Percentiles rank a stretch among this genome's conserved stretches.
phyloP scores from a whole-genome alignment of 116 monocot genomes.

The Posidonia oceanica region DNA sequence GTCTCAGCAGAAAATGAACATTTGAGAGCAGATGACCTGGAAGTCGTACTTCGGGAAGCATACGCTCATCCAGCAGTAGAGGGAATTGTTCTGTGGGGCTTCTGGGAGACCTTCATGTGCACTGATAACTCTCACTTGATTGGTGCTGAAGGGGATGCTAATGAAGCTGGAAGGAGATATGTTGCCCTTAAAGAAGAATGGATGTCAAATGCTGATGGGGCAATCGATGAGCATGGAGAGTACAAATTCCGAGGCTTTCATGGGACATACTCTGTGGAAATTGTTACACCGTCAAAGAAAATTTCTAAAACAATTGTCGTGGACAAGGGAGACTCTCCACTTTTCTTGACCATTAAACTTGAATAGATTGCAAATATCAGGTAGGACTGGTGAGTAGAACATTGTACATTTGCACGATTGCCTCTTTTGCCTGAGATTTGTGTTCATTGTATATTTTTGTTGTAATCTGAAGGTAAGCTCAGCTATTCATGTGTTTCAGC shows the following conservation, averaged over 20 bases:
- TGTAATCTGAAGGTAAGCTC: too few species aligned
- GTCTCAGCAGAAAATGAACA: slow-evolving; percentile 52
- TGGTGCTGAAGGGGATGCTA: slow-evolving; percentile 61
- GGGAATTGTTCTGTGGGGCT: slow-evolving; percentile 76
- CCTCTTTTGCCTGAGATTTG: too few species aligned
- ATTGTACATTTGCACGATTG: too few species aligned
- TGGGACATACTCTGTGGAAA: slow-evolving; percentile 48
- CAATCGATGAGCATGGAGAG: slow-evolving; percentile 24
- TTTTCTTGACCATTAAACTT: slow-evolving; percentile 1
- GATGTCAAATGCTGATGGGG: slow-evolving; percentile 39
- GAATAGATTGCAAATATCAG: neutral
- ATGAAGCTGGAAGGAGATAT: slow-evolving; percentile 73
- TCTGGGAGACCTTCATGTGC: slow-evolving; percentile 69
- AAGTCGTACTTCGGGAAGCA: slow-evolving; percentile 65
- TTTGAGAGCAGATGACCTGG: slow-evolving; percentile 69
- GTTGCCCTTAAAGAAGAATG: slow-evolving; percentile 65
- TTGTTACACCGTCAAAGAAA: slow-evolving; percentile 25
- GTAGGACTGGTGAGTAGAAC: too few species aligned
- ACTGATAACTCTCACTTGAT: slow-evolving; percentile 53
- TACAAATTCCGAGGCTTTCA: slow-evolving; percentile 61
- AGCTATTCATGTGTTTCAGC: too few species aligned
- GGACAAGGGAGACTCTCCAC: slow-evolving; percentile 32
- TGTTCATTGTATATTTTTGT: too few species aligned
- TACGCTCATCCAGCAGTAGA: slow-evolving; percentile 77
- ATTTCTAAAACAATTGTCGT: slow-evolving; percentile 35